Conservation (phyloP, 768 basidiomycete genomes). For the Butyriboletus loyo region DNA sequence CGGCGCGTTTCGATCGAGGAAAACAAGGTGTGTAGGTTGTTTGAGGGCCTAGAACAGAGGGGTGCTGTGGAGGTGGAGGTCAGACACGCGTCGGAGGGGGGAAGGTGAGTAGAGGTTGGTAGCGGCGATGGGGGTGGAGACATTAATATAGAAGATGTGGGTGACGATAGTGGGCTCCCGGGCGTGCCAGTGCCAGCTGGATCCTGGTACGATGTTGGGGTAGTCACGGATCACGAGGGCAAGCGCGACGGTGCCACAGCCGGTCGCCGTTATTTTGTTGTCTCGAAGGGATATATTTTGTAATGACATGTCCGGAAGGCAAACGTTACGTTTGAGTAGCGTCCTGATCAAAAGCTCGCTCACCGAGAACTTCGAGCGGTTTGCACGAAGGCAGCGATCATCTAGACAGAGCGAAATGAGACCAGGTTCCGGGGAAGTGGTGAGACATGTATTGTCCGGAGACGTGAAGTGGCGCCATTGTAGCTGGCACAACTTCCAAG, state of each 20-base stretch:
- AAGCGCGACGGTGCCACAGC: constrained; percentile 88
- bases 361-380: constrained; percentile 78
- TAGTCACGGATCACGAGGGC: constrained; percentile 98
- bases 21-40: constrained; percentile 86
- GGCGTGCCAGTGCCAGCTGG: neutral
- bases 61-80: constrained; percentile 50
- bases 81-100: constrained; percentile 31
- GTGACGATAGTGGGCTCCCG: constrained; percentile 5
- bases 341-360: constrained; percentile 26
- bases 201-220: constrained; percentile 63
- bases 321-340: neutral
- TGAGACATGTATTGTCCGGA: constrained; percentile 67
- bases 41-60: constrained; percentile 45
- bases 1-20: constrained; percentile 54
- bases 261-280: constrained; percentile 80
- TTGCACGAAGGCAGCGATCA: constrained; percentile 74
- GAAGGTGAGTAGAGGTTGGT: constrained; percentile 24
- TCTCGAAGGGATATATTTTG: constrained; percentile 87
- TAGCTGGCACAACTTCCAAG: constrained; percentile 68
- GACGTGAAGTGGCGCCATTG: constrained; percentile 66
- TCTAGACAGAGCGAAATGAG: constrained; percentile 84
- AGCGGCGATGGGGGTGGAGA: constrained; percentile 35
- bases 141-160: constrained; percentile 18
- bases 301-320: constrained; percentile 66
- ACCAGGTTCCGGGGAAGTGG: constrained; percentile 37